Conservation (phyloP, 768 basidiomycete genomes). For the Mycena chlorophos region DNA sequence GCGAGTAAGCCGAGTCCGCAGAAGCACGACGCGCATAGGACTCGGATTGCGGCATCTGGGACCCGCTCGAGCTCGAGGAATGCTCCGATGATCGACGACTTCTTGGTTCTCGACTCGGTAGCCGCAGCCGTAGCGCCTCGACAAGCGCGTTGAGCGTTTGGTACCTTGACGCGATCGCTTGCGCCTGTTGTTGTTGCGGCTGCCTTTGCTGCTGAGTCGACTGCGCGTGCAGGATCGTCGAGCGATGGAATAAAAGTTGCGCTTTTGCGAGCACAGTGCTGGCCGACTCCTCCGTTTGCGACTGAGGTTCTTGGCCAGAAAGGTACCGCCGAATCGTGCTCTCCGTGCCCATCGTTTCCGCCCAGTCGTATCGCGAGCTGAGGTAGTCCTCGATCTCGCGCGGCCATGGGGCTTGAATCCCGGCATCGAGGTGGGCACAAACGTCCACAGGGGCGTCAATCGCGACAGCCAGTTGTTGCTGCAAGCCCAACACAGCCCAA, state of each 20-base stretch:
- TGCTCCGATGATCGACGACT: neutral
- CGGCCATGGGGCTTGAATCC: conserved; percentile 58
- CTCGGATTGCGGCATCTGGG: no score
- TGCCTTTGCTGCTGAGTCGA: no score
- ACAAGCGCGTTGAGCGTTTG: neutral
- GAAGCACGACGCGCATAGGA: no score
- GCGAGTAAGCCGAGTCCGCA: no score
- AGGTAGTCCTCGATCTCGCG: conserved; percentile 42
- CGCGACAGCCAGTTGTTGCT: conserved; percentile 56
- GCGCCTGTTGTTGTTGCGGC: neutral
- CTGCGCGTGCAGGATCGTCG: neutral
- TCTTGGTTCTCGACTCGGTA: neutral
- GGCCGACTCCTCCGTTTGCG: neutral
- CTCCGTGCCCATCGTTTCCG: neutral
- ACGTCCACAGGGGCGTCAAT: conserved; percentile 56
- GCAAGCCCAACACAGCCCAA: conserved; percentile 61
- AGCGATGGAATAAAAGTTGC: neutral
- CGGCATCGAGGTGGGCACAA: conserved; percentile 54
- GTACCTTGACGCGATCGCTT: neutral
- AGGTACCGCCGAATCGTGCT: neutral
- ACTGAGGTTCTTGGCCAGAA: neutral
- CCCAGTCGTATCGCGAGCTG: neutral
- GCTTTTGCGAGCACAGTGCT: neutral
- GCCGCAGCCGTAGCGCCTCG: neutral
- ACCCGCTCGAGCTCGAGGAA: neutral